Conservation (phyloP, 2,329 filamentous ascomycete genomes). For the Neonectria coccinea region DNA sequence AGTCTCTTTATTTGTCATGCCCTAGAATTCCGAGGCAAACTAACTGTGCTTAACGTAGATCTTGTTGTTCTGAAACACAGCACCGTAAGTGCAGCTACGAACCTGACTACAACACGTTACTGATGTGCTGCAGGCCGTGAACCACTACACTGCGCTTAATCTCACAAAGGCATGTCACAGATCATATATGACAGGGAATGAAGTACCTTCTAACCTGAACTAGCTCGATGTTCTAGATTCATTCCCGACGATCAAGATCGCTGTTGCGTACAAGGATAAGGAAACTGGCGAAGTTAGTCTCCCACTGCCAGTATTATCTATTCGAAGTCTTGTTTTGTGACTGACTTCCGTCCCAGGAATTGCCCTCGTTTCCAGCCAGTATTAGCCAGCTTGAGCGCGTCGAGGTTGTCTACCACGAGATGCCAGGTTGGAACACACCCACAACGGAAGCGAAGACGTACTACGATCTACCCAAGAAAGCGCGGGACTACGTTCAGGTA, state of each 20-base stretch:
- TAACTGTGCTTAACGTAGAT: conserved; percentile 53
- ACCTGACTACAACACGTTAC: not conserved
- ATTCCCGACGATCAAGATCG: conserved; percentile 80
- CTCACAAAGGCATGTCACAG: conserved; percentile 59
- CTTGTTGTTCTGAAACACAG: conserved; percentile 77
- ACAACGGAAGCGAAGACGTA: conserved; percentile 71
- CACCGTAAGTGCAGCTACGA: conserved; percentile 46
- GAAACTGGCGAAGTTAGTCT: conserved; percentile 40
- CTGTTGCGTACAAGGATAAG: conserved; percentile 73
- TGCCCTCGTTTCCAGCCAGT: conserved; percentile 72
- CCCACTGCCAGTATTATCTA: conserved; percentile 12
- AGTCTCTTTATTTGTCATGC: not conserved
- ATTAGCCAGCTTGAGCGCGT: conserved; percentile 67
- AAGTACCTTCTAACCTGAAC: not conserved
- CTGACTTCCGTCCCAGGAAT: conserved; percentile 43
- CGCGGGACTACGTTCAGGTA: conserved; percentile 73
- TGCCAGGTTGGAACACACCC: conserved; percentile 76
- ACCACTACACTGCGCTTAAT: conserved; percentile 74
- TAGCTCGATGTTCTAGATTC: conserved; percentile 70
- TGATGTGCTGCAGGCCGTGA: conserved; percentile 54
- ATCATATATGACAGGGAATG: not conserved
- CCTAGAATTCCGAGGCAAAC: not conserved
- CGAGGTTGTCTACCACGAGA: conserved; percentile 74
- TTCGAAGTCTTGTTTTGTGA: conserved; percentile 38
- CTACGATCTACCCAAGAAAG: conserved; percentile 72